Conservation (phyloP, 805 yeast species). For the Sungouiozyma ichnusensis region DNA sequence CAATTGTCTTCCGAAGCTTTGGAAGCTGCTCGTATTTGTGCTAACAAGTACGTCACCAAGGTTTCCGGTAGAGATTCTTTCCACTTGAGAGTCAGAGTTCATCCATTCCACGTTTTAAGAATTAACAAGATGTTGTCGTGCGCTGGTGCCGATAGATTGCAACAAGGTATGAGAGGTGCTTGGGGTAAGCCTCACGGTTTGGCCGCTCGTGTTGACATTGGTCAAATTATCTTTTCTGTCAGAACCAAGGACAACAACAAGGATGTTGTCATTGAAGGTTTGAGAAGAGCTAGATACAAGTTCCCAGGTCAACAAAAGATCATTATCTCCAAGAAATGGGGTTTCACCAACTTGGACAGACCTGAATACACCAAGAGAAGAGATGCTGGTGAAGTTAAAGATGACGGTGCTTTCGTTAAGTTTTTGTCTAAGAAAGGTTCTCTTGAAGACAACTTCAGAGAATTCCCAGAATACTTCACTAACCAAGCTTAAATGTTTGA, state of each 20-base stretch:
- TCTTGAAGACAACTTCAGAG: slow-evolving; percentile 79
- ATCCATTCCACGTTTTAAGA: slow-evolving; percentile 99
- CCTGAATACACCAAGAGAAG: slow-evolving; percentile 89
- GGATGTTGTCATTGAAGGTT: slow-evolving; percentile 95
- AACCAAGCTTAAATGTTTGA: slow-evolving; percentile 32
- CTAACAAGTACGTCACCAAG: slow-evolving; percentile 98
- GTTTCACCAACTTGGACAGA: slow-evolving; percentile 99
- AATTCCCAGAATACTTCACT: slow-evolving; percentile 79
- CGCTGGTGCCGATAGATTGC: slow-evolving; percentile 99
- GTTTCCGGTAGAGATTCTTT: slow-evolving; percentile 97
- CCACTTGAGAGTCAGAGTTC: slow-evolving; percentile 99
- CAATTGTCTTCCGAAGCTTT: slow-evolving; percentile 99
- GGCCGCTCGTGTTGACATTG: slow-evolving; percentile 98
- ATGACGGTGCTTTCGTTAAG: slow-evolving; percentile 99
- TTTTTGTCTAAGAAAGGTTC: slow-evolving; percentile 96
- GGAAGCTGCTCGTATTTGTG: slow-evolving; percentile 99
- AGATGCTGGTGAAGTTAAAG: slow-evolving; percentile 96
- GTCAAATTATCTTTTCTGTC: slow-evolving; percentile 95
- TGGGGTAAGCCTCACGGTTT: slow-evolving; percentile 99
- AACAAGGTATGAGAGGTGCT: slow-evolving; percentile 99
- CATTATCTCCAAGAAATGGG: slow-evolving; percentile 99
- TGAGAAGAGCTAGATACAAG: slow-evolving; percentile 99
- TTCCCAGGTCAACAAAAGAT: slow-evolving; percentile 99
- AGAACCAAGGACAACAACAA: slow-evolving; percentile 98
- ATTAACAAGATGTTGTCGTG: slow-evolving; percentile 99